Conservation (phyloP, 306 rosid species). For the Glycine soja region DNA sequence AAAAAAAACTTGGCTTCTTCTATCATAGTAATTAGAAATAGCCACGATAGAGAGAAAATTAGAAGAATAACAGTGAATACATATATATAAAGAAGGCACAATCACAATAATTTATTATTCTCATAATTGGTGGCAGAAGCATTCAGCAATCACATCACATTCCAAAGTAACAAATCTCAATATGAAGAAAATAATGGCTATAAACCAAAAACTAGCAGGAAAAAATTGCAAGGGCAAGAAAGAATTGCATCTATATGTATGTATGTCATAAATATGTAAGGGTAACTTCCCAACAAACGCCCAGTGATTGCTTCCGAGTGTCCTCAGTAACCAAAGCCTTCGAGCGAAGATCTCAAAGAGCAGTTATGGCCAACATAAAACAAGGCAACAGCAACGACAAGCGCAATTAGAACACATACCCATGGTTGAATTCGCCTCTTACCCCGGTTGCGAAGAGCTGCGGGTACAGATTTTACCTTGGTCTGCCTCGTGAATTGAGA, state of each 20-base stretch:
- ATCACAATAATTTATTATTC: slow-evolving; percentile 54
- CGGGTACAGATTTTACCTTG: slow-evolving; percentile 70
- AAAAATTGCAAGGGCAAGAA: slow-evolving; percentile 53
- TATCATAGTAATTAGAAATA: slow-evolving; percentile 10
- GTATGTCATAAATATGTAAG: slow-evolving; percentile 51
- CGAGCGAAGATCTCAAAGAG: slow-evolving; percentile 52
- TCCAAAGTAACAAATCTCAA: slow-evolving; percentile 45
- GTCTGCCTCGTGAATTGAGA: slow-evolving; percentile 62
- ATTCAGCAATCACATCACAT: slow-evolving; percentile 39
- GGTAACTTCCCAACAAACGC: slow-evolving; percentile 54
- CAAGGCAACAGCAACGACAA: slow-evolving; percentile 54
- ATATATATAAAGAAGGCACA: slow-evolving; percentile 17
- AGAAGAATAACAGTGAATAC: background rate
- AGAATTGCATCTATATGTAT: slow-evolving; percentile 63
- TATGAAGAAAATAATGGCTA: slow-evolving; percentile 43
- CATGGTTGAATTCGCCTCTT: slow-evolving; percentile 80
- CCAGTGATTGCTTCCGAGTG: slow-evolving; percentile 41
- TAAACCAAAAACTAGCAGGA: slow-evolving; percentile 52
- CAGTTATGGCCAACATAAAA: slow-evolving; percentile 60
- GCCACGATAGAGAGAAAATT: background rate
- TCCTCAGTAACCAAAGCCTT: slow-evolving; percentile 60
- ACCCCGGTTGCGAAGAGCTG: slow-evolving; percentile 73
- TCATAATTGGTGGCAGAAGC: slow-evolving; percentile 45
- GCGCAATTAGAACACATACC: slow-evolving; percentile 69
- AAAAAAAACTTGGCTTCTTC: background rate